Conservation (phyloP, 2,329 filamentous ascomycete species). For the Lachnellula willkommii region DNA sequence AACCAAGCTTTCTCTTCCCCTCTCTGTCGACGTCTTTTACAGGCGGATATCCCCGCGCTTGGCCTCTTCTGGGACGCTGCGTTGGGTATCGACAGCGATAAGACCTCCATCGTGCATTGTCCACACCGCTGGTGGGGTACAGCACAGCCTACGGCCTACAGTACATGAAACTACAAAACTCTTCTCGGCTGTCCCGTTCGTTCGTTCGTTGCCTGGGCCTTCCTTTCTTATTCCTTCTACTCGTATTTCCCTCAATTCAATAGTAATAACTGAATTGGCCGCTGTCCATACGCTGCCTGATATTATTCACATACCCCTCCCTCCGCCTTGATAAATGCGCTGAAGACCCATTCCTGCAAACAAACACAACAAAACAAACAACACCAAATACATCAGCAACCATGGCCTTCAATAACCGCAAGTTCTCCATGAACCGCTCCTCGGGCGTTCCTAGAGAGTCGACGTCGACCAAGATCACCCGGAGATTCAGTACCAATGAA, state of each 20-base stretch:
- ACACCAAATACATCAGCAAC: conserved; percentile 1
- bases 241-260: background rate
- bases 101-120: no score
- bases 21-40: no score
- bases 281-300: background rate
- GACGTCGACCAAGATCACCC: conserved; percentile 30
- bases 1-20: no score
- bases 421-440: conserved; percentile 63
- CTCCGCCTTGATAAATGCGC: no score
- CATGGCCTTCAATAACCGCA: conserved; percentile 47
- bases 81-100: no score
- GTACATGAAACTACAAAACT: background rate
- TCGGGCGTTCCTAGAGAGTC: conserved; percentile 54
- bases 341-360: background rate
- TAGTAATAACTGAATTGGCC: background rate
- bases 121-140: no score
- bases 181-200: background rate
- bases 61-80: no score
- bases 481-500: conserved; percentile 56
- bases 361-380: background rate
- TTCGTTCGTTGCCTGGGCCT: background rate
- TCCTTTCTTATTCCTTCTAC: background rate
- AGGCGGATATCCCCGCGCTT: no score
- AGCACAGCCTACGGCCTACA: no score
- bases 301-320: no score